A percentile compares a stretch with the other conserved stretches of the same genome.
Evolutionary conservation across 495 filamentous ascomycete species (phyloP).

Genomic region (Endocarpon pusillum): DNA sequence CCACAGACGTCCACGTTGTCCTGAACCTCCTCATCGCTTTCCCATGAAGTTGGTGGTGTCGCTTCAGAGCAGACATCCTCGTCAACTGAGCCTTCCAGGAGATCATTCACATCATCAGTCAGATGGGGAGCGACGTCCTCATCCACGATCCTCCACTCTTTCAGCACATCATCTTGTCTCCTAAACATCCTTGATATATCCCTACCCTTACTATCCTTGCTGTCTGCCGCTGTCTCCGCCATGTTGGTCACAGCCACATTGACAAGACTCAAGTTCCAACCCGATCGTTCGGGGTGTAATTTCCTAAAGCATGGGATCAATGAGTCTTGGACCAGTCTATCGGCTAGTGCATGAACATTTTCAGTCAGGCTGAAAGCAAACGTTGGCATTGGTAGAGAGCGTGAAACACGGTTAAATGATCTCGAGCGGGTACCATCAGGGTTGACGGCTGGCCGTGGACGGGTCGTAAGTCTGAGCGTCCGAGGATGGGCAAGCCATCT

Average conservation of each 20-base stretch:
- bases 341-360: constrained; percentile 37
- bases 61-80: neutral
- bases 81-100: too few species aligned
- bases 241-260: constrained; percentile 85
- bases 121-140: constrained; percentile 15
- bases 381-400: constrained; percentile 45
- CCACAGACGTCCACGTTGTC: constrained; percentile 5
- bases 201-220: constrained; percentile 29
- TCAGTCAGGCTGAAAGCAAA: constrained; percentile 51
- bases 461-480: constrained; percentile 63
- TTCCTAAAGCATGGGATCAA: constrained; percentile 54
- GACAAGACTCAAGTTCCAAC: constrained; percentile 65
- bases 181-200: constrained; percentile 57
- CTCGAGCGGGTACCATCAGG: constrained; percentile 33
- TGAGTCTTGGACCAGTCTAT: constrained; percentile 49
- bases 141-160: constrained; percentile 43
- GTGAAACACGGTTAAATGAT: constrained; percentile 46
- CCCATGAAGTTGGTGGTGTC: neutral
- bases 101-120: constrained; percentile 3
- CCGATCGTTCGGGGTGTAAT: constrained; percentile 48
- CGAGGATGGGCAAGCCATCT: constrained; percentile 52
- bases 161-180: constrained; percentile 44
- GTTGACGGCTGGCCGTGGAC: constrained; percentile 39
- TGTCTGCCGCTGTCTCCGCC: constrained; percentile 37
- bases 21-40: constrained; percentile 1